phyloP scores from a whole-genome alignment of 345 rosid species.

The Adansonia digitata region DNA sequence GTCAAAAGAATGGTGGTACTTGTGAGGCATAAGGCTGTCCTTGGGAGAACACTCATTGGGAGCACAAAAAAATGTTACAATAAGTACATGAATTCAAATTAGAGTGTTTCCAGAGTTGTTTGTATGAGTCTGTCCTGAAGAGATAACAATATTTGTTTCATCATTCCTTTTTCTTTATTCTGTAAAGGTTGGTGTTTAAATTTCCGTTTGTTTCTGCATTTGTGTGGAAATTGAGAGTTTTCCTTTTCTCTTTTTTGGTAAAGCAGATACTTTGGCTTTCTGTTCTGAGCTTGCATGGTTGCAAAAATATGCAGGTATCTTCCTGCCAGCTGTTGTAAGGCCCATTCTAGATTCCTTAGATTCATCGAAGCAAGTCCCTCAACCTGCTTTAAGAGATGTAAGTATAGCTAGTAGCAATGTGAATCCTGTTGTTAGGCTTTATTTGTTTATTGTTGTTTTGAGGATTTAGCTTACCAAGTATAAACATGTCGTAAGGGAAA shows the following conservation, averaged over 20 bases:
- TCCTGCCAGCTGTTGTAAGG: slow-evolving; percentile 90
- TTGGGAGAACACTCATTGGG: not conserved
- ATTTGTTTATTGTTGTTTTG: not conserved
- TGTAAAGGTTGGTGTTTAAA: not conserved
- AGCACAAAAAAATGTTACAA: not conserved
- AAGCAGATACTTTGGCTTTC: too few species aligned
- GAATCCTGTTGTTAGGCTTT: not conserved
- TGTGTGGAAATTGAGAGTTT: not conserved
- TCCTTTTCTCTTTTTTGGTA: not conserved
- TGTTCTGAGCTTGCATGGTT: not conserved
- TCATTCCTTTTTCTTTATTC: not conserved
- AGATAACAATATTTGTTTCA: not conserved
- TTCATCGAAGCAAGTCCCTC: slow-evolving; percentile 70
- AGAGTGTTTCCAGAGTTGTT: not conserved
- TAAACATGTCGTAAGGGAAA: not conserved
- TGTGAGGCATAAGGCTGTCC: not conserved
- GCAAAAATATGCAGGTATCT: slow-evolving; percentile 51
- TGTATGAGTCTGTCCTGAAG: not conserved
- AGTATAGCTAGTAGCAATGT: slow-evolving; percentile 19
- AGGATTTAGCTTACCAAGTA: not conserved
- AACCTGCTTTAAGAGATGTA: slow-evolving; percentile 70
- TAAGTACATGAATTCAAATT: not conserved
- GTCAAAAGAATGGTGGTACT: not conserved
- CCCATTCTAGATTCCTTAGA: slow-evolving; percentile 94
- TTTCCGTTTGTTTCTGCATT: not conserved